Base-by-base conservation (phyloP, 2,329 filamentous ascomycete species). In the Cryphonectria japonica region DNA sequence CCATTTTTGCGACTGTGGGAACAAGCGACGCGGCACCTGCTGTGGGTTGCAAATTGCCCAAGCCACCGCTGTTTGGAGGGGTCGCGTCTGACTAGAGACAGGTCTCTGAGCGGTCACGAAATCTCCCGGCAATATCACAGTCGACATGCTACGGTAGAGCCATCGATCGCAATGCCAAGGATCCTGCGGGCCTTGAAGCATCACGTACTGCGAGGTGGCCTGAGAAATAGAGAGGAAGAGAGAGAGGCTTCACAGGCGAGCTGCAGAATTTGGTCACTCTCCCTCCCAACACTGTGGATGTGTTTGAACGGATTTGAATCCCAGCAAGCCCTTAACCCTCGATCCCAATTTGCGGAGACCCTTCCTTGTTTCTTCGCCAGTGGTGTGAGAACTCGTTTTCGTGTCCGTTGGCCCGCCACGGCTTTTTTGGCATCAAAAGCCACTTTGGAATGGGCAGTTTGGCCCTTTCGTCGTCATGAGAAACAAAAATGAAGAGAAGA, bases 11-110 rank as follows among this genome's bases (percentile, higher is more conserved):
- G 66, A 43, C 52, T 41, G 66, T 71, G 66, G 54, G 68, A 64
- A 68, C 71, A 67, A 41, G 39, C 29, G 52, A 68, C 69, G 66
- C 69, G 66, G 54, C 69, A 72, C 52, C 71, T 71, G 66, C 61
- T 65, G 46, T 61, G 60, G 64, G 32, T 66, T 46, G 54, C 54
- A 59, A 63, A 39, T 39, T 71, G 46, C 29, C 32, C 19, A 34
- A 34, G 68, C 63, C 41, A 54, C 54, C 69, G 57, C 62, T 65
- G 65, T 69, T 62, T 67, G 69, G 71, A 69, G 68, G 69, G 68
- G 71, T 70, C 41, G 37, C 43, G 61, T 66, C 59, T 63, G n/a
- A 66, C 39, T 9, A 64, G 19, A 52, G 29, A 32, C 32, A 26
- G 37, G 39, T 43, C 6, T 64, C 37, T 39, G 37, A 22, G n/a